Conservation (phyloP, 108 stramenopile genomes). For the Nitzschia putrida region DNA sequence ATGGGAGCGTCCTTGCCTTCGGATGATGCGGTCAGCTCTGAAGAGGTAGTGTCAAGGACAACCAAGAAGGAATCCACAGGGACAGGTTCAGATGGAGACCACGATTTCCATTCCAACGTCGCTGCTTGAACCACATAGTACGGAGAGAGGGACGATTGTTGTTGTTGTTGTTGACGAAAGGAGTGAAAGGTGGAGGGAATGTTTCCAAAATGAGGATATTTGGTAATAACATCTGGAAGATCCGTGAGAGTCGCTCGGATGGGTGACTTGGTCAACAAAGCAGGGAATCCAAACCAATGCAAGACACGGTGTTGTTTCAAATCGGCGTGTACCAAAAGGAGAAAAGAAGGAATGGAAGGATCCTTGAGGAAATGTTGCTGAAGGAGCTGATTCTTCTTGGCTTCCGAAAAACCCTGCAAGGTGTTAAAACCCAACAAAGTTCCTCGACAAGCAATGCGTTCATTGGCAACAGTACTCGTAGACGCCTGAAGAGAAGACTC, state of each 20-base stretch:
- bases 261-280: conserved; percentile 37
- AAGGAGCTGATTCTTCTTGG: conserved; percentile 73
- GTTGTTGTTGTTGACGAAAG: not conserved
- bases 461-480: conserved; percentile 11
- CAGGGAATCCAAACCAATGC: conserved; percentile 89
- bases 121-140: no score
- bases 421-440: conserved; percentile 70
- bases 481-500: conserved; percentile 11
- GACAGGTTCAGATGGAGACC: no score
- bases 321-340: conserved; percentile 67
- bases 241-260: not conserved
- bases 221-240: no score
- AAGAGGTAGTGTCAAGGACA: no score
- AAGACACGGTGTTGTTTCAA: conserved; percentile 79
- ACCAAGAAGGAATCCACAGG: no score
- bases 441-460: conserved; percentile 26
- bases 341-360: conserved; percentile 37
- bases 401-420: conserved; percentile 67
- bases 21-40: not conserved
- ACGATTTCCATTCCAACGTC: no score
- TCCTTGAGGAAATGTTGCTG: conserved; percentile 45
- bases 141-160: not conserved
- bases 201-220: no score
- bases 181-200: not conserved
- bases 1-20: not conserved